phyloP scores from a whole-genome alignment of 331 rosid species.

The Spiraea crenata region DNA sequence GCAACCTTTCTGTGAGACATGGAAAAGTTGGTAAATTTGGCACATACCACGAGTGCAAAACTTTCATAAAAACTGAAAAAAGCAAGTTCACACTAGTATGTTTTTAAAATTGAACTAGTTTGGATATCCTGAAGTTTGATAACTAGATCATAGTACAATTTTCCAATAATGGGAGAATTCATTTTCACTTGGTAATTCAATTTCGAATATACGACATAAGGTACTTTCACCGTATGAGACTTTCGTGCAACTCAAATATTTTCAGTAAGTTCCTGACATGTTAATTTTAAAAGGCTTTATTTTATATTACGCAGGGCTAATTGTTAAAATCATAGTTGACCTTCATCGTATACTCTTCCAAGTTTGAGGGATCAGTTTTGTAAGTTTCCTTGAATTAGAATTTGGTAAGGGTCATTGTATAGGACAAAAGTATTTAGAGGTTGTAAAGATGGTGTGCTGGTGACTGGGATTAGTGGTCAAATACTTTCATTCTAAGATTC shows the following conservation, averaged over 20 bases:
- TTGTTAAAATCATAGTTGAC: slow-evolving; percentile 11
- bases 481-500: slow-evolving; percentile 28
- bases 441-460: slow-evolving; percentile 15
- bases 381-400: not conserved
- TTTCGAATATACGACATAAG: too few relatives aligned
- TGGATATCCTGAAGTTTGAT: too few relatives aligned
- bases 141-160: too few relatives aligned
- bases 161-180: too few relatives aligned
- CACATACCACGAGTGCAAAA: too few relatives aligned
- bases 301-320: not conserved
- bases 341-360: slow-evolving; percentile 4
- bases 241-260: too few relatives aligned
- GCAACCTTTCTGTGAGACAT: slow-evolving; percentile 31
- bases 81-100: not conserved
- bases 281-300: not conserved
- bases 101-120: too few relatives aligned
- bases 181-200: too few relatives aligned
- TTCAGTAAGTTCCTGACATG: too few relatives aligned
- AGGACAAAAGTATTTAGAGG: slow-evolving; percentile 10
- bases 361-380: slow-evolving; percentile 15
- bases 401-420: not conserved
- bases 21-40: not conserved
- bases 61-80: too few relatives aligned
- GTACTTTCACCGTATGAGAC: too few relatives aligned
- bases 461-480: slow-evolving; percentile 21